Base-by-base conservation (phyloP, 768 basidiomycete genomes). In the Lentinula boryana region DNA sequence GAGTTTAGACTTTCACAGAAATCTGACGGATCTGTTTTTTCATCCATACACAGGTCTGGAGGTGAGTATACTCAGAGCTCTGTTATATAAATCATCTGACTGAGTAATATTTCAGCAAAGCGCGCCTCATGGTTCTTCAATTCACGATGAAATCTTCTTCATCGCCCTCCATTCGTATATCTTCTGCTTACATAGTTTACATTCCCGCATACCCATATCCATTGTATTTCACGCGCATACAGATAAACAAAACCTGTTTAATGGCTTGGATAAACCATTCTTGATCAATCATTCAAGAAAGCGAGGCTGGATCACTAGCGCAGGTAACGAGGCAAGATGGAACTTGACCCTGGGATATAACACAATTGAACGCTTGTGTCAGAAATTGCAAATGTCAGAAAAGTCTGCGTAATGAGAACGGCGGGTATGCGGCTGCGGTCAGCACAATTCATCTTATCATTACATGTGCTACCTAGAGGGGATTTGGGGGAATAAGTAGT, bases 61-160 rank as follows among this genome's bases (percentile, higher is more conserved):
- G 61, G 65, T 64, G 31, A 63, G 62, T 62, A 53, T 49, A 57
- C 61, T 51, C 6, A 8, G 32, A 51, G 12, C 18, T 12, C 2
- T 15, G 21, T 15, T 16, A 5, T n/a, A 32, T n/a, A 15, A 6
- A 32, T 21, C 15, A n/a, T 51, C 6, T 8, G 36, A 35, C 31
- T 51, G 12, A 51, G 2, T 13, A n/a, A 16, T 49, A 65, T 69
- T 67, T 41, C 74, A 91, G 91, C 89, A 65, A 94, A 94, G 78
- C 90, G 92, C 63, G 90, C 92, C 56, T 94, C 92, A 61, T 94
- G 92, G 92, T 94, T 94, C 76, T 94, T 94, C 81, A 89, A 88
- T 72, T 86, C 89, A 65, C 86, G 89, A 71, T 88, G 76, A 82
- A 67, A 15, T 58, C 64, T 60, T 63, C 57, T 68, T 57, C 62